Base-by-base conservation (phyloP, 2,329 filamentous ascomycete genomes). In the Phaeosphaeriaceae sp. region DNA sequence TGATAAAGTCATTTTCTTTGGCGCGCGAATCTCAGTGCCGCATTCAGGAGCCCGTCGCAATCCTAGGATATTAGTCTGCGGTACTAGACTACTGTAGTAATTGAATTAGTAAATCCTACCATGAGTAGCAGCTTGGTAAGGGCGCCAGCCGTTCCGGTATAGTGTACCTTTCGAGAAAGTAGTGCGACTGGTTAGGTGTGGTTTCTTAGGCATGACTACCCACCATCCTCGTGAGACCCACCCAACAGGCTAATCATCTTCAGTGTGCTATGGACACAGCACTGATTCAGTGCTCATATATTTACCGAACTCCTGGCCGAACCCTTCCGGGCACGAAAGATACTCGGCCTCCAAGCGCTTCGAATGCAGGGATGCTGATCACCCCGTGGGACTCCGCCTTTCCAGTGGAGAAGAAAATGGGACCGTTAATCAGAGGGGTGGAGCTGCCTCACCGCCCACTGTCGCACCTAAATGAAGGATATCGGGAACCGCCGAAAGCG, bases 351-450 rank as follows among this genome's bases (percentile, higher is more conserved):
- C 49, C 52, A 17, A 11, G 16, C 11, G 11, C 23, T 2, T 18
- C 38, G 20, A 29, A 33, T 13, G 17, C 29, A 33, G 28, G 39
- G 23, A 21, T 45, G 42, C 26, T 21, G 42, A 45, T 45, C 42
- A 37, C 26, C 35, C 34, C 36, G 45, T 48, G 51, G 49, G 42
- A 37, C 50, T 58, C 56, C 56, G 45, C 51, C 42, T 32, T 44
- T 39, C 41, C 41, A 53, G 47, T 44, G 54, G 54, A 58, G 52
- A 40, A 41, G 41, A 30, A 42, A 30, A 39, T 42, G 32, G 30
- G 35, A 37, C 11, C 33, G 33, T 43, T 47, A 35, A 44, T 48
- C 42, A 32, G 8, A 38, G 38, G 48, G 51, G 52, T 56, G 48
- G 44, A 28, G 45, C 51, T 53, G 44, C 44, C 32, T 51, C 44